phyloP scores from a whole-genome alignment of 495 filamentous ascomycete species.

The Penicillium diatomitis region DNA sequence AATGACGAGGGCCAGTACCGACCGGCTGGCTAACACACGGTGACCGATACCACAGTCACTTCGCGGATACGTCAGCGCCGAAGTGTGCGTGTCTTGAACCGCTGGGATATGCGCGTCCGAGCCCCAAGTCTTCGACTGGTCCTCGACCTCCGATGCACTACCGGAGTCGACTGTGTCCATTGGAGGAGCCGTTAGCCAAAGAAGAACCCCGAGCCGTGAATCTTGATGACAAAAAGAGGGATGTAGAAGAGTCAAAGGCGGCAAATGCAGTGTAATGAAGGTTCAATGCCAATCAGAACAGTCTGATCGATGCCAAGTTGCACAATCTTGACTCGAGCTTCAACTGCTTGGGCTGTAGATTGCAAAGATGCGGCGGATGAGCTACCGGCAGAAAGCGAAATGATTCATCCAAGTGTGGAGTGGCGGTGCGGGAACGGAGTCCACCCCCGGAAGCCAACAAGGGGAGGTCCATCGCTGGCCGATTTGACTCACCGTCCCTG shows the following conservation, averaged over 20 bases:
- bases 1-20: conserved; percentile 38
- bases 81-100: conserved; percentile 2
- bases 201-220: neutral
- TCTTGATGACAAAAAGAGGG: neutral
- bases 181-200: conserved; percentile 6
- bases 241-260: neutral
- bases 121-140: conserved; percentile 31
- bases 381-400: neutral
- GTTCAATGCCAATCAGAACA: neutral
- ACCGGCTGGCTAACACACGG: conserved; percentile 37
- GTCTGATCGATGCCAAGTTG: neutral
- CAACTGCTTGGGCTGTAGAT: neutral
- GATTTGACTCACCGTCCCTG: conserved; percentile 25
- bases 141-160: conserved; percentile 30
- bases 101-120: conserved; percentile 23
- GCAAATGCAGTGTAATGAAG: neutral
- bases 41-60: conserved; percentile 38
- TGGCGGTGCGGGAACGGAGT: conserved; percentile 14
- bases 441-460: too few relatives aligned
- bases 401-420: conserved; percentile 14
- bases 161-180: conserved; percentile 37
- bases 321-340: neutral
- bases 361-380: too few relatives aligned
- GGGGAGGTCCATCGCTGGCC: conserved; percentile 10
- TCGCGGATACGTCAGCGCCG: conserved; percentile 7